Base-by-base conservation (phyloP, 2,329 filamentous ascomycete genomes). In the Ceratocystis alfenasii region DNA sequence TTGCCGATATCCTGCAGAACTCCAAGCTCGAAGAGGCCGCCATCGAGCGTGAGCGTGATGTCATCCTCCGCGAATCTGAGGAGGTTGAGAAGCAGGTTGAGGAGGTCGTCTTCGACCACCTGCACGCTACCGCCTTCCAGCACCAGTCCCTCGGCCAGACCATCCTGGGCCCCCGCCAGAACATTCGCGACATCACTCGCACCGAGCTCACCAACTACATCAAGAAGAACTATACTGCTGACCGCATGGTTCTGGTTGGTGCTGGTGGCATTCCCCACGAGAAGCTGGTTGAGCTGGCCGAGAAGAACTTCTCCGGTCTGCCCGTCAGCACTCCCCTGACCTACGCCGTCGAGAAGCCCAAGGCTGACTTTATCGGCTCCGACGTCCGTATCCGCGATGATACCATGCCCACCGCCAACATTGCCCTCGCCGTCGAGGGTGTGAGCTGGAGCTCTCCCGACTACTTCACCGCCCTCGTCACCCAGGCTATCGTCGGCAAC, bases 41-140 rank as follows among this genome's bases (percentile, higher is more conserved):
- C 73, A 96, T 94, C 75, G 92, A 99, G 83, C 89, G 95, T 72
- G 94, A 99, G 83, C 89, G 94, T 76, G 93, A 96, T 80, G 95
- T 99, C 75, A 99, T 99, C 76, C 86, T 99, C 73, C 88, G 94
- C 74, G 94, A 99, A 80, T 94, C 95, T 73, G 94, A 99, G 81
- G 94, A 99, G 83, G 95, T 99, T 71, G 94, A 99, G 85, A 99
- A 99, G 86, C 93, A 97, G 82, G 82, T 97, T 68, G 95, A 99
- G 82, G 94, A 99, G 81, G 94, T 99, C 71, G 95, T 99, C 68
- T 99, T 99, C 74, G 94, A 99, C 80, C 94, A 99, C 80, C 83
- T 99, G 68, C 94, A 99, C 80, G 93, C 94, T 74, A 99, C 94
- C 72, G 95, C 94, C 73, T 99, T 90, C 86, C 92, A 96, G 82